Conservation (phyloP, 2,329 filamentous ascomycete genomes). For the Endoconidiophora polonica region DNA sequence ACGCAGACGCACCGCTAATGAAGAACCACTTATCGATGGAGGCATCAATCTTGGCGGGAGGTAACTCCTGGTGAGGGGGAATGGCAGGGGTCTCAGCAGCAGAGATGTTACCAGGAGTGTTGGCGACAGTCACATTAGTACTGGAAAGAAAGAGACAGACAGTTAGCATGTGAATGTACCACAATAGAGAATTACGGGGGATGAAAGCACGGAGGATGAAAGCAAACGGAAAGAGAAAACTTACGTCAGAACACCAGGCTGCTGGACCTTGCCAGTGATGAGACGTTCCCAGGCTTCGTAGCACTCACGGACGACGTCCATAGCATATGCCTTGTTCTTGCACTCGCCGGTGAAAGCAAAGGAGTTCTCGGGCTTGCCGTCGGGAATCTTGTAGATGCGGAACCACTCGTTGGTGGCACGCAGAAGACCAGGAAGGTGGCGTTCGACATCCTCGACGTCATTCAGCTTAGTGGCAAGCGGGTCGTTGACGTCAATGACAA, state of each 20-base stretch:
- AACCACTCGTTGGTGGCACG: conserved; percentile 99
- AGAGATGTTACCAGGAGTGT: conserved; percentile 57
- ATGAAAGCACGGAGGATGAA: not conserved
- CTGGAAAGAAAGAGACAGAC: conserved; percentile 26
- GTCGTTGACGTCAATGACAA: conserved; percentile 97
- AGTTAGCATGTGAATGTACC: not conserved
- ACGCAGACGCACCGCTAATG: conserved; percentile 89
- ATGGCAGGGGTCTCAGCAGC: conserved; percentile 58
- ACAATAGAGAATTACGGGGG: not conserved
- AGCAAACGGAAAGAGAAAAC: conserved; percentile 21
- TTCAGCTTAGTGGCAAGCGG: conserved; percentile 91
- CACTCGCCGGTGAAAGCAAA: conserved; percentile 99
- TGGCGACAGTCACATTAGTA: conserved; percentile 60
- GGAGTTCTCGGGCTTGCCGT: conserved; percentile 99
- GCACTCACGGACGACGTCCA: conserved; percentile 90
- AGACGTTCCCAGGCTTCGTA: conserved; percentile 94
- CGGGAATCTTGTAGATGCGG: conserved; percentile 99
- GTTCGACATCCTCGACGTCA: conserved; percentile 97
- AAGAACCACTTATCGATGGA: conserved; percentile 99
- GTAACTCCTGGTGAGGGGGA: conserved; percentile 61
- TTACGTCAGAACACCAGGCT: conserved; percentile 68
- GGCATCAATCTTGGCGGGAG: conserved; percentile 77
- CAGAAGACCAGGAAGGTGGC: conserved; percentile 89
- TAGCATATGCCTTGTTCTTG: conserved; percentile 99
- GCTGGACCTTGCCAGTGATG: conserved; percentile 71